These are phyloP conservation scores for Heterotrichella gracilis DNA, from an alignment of 352 stramenopile genomes.

Conservation along the genomic window DNA sequence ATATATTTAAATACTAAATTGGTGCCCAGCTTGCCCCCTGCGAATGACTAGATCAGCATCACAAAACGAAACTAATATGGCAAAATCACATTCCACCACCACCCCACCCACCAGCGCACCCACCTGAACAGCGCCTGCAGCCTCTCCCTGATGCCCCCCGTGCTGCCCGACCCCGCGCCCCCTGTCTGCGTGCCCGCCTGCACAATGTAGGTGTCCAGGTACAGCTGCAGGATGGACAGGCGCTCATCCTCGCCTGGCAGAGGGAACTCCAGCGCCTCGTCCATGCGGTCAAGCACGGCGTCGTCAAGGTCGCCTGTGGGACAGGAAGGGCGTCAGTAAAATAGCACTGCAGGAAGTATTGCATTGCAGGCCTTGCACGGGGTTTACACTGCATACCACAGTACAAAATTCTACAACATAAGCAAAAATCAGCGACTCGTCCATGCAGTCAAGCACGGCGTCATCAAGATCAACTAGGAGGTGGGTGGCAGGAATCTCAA, in stretches of 20 bases:
- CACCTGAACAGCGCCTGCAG: neutral
- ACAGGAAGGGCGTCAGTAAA: too few relatives aligned
- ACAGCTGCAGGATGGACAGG: conserved; percentile 76
- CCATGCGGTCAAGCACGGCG: conserved; percentile 91
- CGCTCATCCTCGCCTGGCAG: conserved; percentile 63
- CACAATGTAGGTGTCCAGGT: conserved; percentile 83
- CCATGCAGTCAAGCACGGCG: conserved; percentile 91
- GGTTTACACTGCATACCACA: too few relatives aligned
- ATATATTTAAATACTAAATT: too few relatives aligned
- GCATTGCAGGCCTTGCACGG: too few relatives aligned
- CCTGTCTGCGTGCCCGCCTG: conserved; percentile 30
- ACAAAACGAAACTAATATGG: too few relatives aligned
- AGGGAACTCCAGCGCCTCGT: conserved; percentile 89
- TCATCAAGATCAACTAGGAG: conserved; percentile 94
- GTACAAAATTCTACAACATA: too few relatives aligned
- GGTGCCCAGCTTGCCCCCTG: too few relatives aligned
- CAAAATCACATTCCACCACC: too few relatives aligned
- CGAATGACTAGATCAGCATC: too few relatives aligned
- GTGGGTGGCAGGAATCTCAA: too few relatives aligned
- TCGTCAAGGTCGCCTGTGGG: conserved; percentile 94
- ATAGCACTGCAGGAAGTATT: too few relatives aligned
- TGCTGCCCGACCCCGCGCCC: conserved; percentile 12
- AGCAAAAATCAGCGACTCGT: conserved; percentile 89
- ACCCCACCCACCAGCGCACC: neutral
- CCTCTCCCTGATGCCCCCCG: neutral